Base-by-base conservation (phyloP, 345 rosid species). In the Streptanthus diversifolius region DNA sequence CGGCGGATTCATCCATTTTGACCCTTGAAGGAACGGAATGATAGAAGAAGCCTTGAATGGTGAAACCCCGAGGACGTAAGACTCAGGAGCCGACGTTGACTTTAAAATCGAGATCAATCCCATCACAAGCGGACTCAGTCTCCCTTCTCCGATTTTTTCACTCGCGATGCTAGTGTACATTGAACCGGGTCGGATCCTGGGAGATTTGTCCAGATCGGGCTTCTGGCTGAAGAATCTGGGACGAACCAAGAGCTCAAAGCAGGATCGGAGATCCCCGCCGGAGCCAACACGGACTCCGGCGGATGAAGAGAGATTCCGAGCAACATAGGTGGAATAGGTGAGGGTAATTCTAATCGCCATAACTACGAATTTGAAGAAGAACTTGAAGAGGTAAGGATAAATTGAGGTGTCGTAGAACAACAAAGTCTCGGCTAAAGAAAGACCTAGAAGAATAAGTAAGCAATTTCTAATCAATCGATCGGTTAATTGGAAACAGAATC, bases 331-430 rank as follows among this genome's bases (percentile, higher is more conserved):
- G 80, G 98, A 88, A 76, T 71, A 87, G 47, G 82, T 73, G 59
- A 88, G 22, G 68, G 93, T 84, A 10, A 83, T 85, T 13, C 95
- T 80, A 13, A 92, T 76, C 75, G 98, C 98, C 98, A 91, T 91
- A 1, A 22, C 2, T 27, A 69, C 63, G 40, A 90, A 33, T 75
- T 73, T 77, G 72, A 87, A 19, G 72, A 87, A 29, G 9, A 88
- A 70, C 57, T 68, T 22, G 67, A 83, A 1, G 63, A 88, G 68
- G 85, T 82, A 70, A 37, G 66, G 86, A 71, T 74, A 66, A 82
- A 85, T 80, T 22, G 81, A 80, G 67, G 62, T 41, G 67, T 82
- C 83, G 83, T 75, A 77, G 57, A 80, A 66, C 33, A 77, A 57
- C 24, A 76, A 54, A 45, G 44, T 77, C 36, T 74, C 18, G 5